Evolutionary conservation across 2,329 filamentous ascomycete species (phyloP), one percentile per base, ranked within the genome.

Genomic region (Fusarium tuaranense): DNA sequence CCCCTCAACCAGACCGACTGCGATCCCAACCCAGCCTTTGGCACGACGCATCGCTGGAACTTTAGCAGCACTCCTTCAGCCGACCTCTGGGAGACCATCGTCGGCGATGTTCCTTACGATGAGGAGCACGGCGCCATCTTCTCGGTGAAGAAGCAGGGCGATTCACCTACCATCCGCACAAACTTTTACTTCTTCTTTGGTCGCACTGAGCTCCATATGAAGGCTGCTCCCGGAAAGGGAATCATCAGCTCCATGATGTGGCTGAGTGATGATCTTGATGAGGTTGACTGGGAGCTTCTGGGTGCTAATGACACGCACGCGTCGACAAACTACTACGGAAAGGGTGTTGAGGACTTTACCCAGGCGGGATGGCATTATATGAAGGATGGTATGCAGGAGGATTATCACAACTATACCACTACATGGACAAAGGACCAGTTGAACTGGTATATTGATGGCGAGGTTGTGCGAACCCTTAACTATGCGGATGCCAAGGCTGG

Each of bases 151-250:
- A 88, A 92, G 80, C 88, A 91, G 73, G 90, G 92, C 72, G 91
- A 97, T 78, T 93, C 94, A 0, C 94, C 95, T 1, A 97, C 94
- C 1, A 89, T 97, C 71, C 89, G 92, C 74, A 92, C 93, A 57
- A 91, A 91, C 77, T 96, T 95, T 82, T 97, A 95, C 85, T 93
- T 97, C 83, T 95, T 97, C 86, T 96, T 93, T 76, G 95, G 95
- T 64, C 90, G 92, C 70, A 91, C 94, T 66, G 94, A 97, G 83
- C 88, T 96, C 68, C 87, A 90, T 76, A 89, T 97, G 86, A 94
- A 94, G 85, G 93, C 93, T 5, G 92, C 95, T 1, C 84, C 87
- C 1, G 95, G 95, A 20, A 85, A 85, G 9, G 95, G 95, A 62
- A 92, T 98, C 72, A 90, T 98, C 77, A 95, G 92, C 79, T 91